These are phyloP conservation scores for Magnaporthiopsis rhizophila DNA, from an alignment of 2,329 filamentous ascomycete genomes.

Conservation along the genomic window DNA sequence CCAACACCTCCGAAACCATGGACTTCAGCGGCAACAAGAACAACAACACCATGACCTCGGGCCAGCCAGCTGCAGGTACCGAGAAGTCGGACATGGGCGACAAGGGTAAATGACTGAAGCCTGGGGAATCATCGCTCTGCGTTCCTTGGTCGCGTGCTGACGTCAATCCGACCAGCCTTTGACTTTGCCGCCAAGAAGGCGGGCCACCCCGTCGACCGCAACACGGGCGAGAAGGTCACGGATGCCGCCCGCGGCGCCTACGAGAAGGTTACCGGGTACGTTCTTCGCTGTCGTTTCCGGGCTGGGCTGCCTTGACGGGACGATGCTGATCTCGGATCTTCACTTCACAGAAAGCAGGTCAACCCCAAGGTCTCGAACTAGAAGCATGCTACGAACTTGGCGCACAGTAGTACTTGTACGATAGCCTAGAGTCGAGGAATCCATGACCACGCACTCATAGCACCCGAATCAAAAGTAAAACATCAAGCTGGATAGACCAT, in stretches of 20 bases:
- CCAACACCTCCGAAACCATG: neutral
- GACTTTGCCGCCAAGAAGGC: constrained; percentile 18
- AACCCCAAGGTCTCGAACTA: constrained; percentile 23
- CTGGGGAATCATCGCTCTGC: too few relatives aligned
- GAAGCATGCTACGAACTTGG: neutral
- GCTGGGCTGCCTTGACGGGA: neutral
- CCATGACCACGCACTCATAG: neutral
- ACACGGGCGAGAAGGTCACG: constrained; percentile 25
- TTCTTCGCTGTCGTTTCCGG: neutral
- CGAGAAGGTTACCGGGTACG: constrained; percentile 31
- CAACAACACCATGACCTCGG: neutral
- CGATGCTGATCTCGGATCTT: neutral
- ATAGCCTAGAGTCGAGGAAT: too few relatives aligned
- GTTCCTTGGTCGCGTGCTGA: neutral
- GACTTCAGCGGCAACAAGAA: constrained; percentile 1
- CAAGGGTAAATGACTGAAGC: constrained; percentile 12
- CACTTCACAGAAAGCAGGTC: constrained; percentile 25
- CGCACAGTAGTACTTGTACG: neutral
- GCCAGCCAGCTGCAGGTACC: constrained; percentile 3
- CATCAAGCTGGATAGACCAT: too few relatives aligned
- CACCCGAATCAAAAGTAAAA: neutral
- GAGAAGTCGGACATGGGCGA: constrained; percentile 17
- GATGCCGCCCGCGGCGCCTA: constrained; percentile 23
- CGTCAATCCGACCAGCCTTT: constrained; percentile 10
- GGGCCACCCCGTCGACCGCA: constrained; percentile 15